These are phyloP conservation scores for Trapa incisa DNA, from an alignment of 345 rosid genomes.

Conservation along the genomic window DNA sequence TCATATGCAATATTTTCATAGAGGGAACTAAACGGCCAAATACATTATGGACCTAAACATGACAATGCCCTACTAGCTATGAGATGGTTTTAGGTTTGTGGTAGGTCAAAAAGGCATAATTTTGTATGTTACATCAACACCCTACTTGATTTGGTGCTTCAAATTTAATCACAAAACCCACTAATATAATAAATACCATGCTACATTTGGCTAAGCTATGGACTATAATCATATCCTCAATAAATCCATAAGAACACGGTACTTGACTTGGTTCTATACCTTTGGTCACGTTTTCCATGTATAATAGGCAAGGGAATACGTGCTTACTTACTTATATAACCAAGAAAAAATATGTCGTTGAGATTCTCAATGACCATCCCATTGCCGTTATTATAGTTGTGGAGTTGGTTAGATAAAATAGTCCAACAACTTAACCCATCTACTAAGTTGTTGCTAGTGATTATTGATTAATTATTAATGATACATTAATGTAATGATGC, in stretches of 20 bases:
- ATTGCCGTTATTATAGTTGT: not conserved
- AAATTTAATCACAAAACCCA: not conserved
- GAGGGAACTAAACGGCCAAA: not conserved
- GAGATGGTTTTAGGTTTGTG: not conserved
- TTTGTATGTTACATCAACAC: not conserved
- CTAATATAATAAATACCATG: too few relatives aligned
- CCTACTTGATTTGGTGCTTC: not conserved
- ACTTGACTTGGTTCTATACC: too few relatives aligned
- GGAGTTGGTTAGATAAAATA: conserved; percentile 3
- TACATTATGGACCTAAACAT: not conserved
- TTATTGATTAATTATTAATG: too few relatives aligned
- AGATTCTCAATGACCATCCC: not conserved
- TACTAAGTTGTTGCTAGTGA: not conserved
- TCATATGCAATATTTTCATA: not conserved
- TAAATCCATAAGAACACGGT: too few relatives aligned
- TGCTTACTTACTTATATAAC: not conserved
- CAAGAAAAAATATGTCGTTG: not conserved
- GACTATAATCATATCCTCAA: not conserved
- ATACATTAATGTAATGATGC: not conserved
- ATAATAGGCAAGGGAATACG: not conserved
- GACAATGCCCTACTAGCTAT: not conserved
- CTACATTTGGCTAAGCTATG: not conserved
- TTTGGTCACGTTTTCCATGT: not conserved
- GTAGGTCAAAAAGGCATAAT: conserved; percentile 4
- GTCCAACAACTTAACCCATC: not conserved